Conservation (phyloP, 148 eudicot species). For the Hydrangea macrophylla region DNA sequence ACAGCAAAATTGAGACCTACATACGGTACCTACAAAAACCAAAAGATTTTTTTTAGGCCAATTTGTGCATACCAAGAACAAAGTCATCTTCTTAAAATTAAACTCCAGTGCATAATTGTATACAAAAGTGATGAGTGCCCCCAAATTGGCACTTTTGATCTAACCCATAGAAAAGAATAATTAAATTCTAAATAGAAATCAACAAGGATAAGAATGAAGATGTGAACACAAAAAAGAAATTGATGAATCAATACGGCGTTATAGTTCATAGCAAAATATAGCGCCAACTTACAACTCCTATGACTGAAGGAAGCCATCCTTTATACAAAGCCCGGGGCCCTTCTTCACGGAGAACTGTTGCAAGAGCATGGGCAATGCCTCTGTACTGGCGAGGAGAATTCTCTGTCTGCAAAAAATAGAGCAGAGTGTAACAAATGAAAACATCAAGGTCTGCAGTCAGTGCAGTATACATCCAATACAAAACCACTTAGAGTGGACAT, state of each 20-base stretch:
- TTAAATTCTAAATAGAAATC: neutral
- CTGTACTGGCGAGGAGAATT: slow-evolving; percentile 76
- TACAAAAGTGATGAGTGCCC: too few relatives aligned
- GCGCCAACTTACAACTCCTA: slow-evolving; percentile 78
- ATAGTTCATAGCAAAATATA: neutral
- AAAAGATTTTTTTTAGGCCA: slow-evolving; percentile 13
- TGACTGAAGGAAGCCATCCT: slow-evolving; percentile 98
- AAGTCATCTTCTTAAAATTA: too few relatives aligned
- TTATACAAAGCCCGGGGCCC: slow-evolving; percentile 81
- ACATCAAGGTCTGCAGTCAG: slow-evolving; percentile 2
- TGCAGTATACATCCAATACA: neutral
- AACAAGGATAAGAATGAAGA: neutral
- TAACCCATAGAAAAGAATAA: neutral
- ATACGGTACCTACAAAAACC: slow-evolving; percentile 61
- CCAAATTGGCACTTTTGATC: too few relatives aligned
- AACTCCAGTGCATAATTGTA: too few relatives aligned
- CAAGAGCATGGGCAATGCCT: slow-evolving; percentile 81
- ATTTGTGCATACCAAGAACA: neutral
- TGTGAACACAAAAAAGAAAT: slow-evolving; percentile 7
- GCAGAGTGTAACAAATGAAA: neutral
- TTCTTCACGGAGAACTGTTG: slow-evolving; percentile 71
- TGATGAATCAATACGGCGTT: neutral
- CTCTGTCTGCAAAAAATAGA: slow-evolving; percentile 53
- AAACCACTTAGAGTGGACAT: neutral
- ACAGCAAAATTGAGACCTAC: slow-evolving; percentile 93